Base-by-base conservation (phyloP, 805 yeast species). In the Ogataea minuta region DNA sequence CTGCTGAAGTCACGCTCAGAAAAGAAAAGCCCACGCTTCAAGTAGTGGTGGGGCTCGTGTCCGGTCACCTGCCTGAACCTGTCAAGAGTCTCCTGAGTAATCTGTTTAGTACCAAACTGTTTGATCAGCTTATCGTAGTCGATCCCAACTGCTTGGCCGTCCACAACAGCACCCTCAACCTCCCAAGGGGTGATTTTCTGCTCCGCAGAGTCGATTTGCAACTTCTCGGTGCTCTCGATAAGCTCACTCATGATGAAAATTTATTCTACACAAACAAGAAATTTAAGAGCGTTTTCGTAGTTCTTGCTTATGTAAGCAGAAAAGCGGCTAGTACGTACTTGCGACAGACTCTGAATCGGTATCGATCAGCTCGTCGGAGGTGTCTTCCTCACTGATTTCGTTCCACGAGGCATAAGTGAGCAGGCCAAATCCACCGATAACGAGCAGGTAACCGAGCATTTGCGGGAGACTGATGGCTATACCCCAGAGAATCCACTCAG, bases 91-190 rank as follows among this genome's bases (percentile, higher is more conserved):
- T 84, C 96, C 32, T 70, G 64, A 8, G 77, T 70, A 52, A 93
- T 81, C 34, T 72, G 67, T 46, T 70, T 78, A 25, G 98, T 89
- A 53, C 99, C 99, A 55, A 93, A 93, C 59, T 85, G 86, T 48
- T 71, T 70, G 54, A 88, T 84, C 50, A 93, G 72, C 66, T 88
- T 88, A 43, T 87, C 91, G 60, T 93, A 93, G 67, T 93, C 96
- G 52, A 93, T 90, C 19, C 79, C 89, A 62, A 84, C 90, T n/a
- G 84, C 77, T 53, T 82, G 71, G 39, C 99, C 99, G 54, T 90
- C 95, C 42, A 88, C 96, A 32, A 91, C 95, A 2, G 97, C 98
- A 43, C 98, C 99, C 64, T 86, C 96, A 21, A 93, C 99, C 62
- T 93, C 99, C 99, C 99, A 93, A 34, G 99, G 99, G 1, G 99